Conservation (phyloP, 1,139 yeast genomes). For the Candida smagusa region DNA sequence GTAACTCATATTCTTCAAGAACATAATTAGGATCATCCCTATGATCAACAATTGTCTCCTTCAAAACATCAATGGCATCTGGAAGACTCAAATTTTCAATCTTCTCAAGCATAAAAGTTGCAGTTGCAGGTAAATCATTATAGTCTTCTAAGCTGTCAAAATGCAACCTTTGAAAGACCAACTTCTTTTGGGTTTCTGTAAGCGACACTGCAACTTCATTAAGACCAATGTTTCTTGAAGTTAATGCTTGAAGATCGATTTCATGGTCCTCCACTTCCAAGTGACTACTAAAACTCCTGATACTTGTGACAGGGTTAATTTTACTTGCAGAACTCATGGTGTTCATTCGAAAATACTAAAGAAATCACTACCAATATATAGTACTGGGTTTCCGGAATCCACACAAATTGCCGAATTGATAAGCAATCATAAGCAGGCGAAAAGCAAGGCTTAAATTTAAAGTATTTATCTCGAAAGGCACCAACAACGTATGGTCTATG, state of each 20-base stretch:
- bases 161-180: conserved; percentile 25
- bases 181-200: conserved; percentile 23
- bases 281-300: too few species aligned
- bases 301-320: too few species aligned
- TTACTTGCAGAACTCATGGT: too few species aligned
- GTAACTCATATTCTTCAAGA: conserved; percentile 13
- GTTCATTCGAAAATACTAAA: too few species aligned
- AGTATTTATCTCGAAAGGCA: too few species aligned
- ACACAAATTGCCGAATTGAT: too few species aligned
- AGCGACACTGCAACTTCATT: conserved; percentile 26
- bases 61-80: conserved; percentile 18
- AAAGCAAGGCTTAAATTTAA: too few species aligned
- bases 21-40: conserved; percentile 24
- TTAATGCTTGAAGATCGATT: conserved; percentile 12
- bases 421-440: too few species aligned
- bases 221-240: conserved; percentile 19
- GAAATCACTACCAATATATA: too few species aligned
- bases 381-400: too few species aligned
- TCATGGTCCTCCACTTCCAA: conserved; percentile 11
- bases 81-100: conserved; percentile 13
- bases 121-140: conserved; percentile 29
- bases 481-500: too few species aligned
- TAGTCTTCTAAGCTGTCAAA: conserved; percentile 23
- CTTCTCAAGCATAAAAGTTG: conserved; percentile 20
- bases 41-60: conserved; percentile 16